Evolutionary conservation across 768 basidiomycete genomes (phyloP), one percentile per base, ranked within the genome.

Genomic region (Glaciozyma antarctica): DNA sequence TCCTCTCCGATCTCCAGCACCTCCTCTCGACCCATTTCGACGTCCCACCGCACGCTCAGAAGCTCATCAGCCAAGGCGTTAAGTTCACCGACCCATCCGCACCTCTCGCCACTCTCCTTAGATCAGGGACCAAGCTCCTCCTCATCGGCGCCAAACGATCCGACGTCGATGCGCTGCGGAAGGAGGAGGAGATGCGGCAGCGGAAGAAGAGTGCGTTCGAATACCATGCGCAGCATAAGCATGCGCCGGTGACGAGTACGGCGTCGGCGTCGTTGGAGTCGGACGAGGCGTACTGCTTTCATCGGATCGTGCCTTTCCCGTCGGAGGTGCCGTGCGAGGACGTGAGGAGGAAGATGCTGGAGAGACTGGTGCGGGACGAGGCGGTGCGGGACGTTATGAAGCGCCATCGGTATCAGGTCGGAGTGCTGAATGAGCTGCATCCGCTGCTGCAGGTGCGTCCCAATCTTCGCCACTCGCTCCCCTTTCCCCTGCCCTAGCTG

Each of bases 51-150:
- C 38, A 44, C n/a, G 48, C 48, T 22, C 45, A 64, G 24, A 70
- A 72, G 45, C 64, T 70, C 34, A n/a, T 68, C 17, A 28, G 51
- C 38, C 66, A 66, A 47, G 71, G 69, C 19, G 61, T 49, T 4
- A 41, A 41, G 38, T 12, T 41, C 38, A 41, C 38, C 38, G 51
- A 38, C 16, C 28, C 58, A 1, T 13, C 49, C n/a, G 38, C 41
- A 32, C 58, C 26, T 30, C 54, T 38, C n/a, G 34, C 34, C 54
- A 13, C 38, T 10, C 38, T 60, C 52, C 45, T 24, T 12, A 24
- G 38, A 12, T 10, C 28, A 5, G 17, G 19, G 5, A 47, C 52
- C 41, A 71, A 71, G 51, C 61, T 71, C 17, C 61, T 73, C 16
- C 54, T 73, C 10, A 54, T 73, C 48, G 72, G 69, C 15, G 53